phyloP scores from a whole-genome alignment of 208 protist genomes.

The Leishmania lainsoni region DNA sequence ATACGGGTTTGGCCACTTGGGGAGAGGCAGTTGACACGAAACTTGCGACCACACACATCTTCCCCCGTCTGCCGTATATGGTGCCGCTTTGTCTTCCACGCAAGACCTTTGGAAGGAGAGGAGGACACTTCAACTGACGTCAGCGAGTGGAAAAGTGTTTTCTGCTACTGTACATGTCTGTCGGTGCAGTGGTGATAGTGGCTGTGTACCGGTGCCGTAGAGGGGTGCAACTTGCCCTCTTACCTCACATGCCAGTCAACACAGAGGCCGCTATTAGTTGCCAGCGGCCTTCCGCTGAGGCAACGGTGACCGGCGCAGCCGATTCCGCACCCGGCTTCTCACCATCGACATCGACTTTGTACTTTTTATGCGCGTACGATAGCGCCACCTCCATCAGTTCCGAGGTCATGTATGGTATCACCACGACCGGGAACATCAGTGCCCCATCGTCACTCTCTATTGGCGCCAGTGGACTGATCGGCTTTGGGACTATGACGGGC shows the following conservation, averaged over 20 bases:
- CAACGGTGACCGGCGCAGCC: conserved; percentile 18
- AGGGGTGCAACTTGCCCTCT: background rate
- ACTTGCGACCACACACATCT: background rate
- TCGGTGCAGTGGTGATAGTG: background rate
- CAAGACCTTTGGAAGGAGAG: background rate
- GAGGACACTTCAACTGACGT: background rate
- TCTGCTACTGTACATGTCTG: conserved; percentile 3
- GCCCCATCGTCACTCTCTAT: conserved; percentile 21
- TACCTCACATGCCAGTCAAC: conserved; percentile 47
- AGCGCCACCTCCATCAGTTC: conserved; percentile 55
- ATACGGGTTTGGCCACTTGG: background rate
- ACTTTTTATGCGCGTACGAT: conserved; percentile 74
- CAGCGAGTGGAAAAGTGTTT: background rate
- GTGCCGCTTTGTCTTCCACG: background rate
- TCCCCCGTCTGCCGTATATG: background rate
- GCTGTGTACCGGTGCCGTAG: background rate
- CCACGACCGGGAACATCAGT: conserved; percentile 52
- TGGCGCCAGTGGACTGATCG: conserved; percentile 23
- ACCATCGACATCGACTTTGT: conserved; percentile 58
- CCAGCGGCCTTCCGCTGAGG: conserved; percentile 23
- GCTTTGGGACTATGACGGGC: conserved; percentile 23
- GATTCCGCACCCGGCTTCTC: conserved; percentile 47
- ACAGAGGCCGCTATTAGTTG: conserved; percentile 50
- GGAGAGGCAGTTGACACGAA: background rate
- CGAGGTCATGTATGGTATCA: conserved; percentile 41